Evolutionary conservation across 1,284 basidiomycete species (phyloP).

Genomic region (Pterulicium gracile): DNA sequence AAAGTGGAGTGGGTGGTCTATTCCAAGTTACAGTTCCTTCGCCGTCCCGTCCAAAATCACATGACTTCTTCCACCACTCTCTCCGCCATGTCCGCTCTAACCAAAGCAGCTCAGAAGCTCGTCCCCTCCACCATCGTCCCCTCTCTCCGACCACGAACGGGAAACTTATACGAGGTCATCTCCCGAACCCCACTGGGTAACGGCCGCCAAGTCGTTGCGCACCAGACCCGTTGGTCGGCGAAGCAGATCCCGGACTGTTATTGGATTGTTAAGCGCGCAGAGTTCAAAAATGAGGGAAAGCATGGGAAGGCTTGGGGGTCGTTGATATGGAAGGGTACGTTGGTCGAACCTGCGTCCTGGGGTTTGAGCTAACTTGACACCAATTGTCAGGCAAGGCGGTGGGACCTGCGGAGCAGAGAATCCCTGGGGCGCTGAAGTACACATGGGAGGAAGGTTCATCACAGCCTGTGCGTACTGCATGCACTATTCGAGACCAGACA

Average conservation of each 20-base stretch:
- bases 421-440: conserved; percentile 52
- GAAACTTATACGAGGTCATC: conserved; percentile 60
- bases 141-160: conserved; percentile 40
- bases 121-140: conserved; percentile 21
- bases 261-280: conserved; percentile 61
- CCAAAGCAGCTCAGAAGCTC: conserved; percentile 6
- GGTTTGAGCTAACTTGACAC: not conserved
- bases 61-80: too few relatives aligned
- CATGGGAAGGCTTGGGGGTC: conserved; percentile 74
- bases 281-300: conserved; percentile 56
- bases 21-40: too few relatives aligned
- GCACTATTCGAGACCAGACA: too few relatives aligned
- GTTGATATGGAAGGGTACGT: conserved; percentile 66
- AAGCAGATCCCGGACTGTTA: conserved; percentile 60
- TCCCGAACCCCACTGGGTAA: conserved; percentile 58
- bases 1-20: too few relatives aligned
- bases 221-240: conserved; percentile 61
- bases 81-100: conserved; percentile 4
- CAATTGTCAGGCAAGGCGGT: conserved; percentile 34
- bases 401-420: conserved; percentile 35
- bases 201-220: conserved; percentile 50
- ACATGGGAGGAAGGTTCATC: conserved; percentile 46
- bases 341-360: not conserved
- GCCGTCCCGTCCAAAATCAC: too few relatives aligned
- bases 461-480: conserved; percentile 10